Conservation (phyloP, 768 basidiomycete species). For the Trametes sanguinea region DNA sequence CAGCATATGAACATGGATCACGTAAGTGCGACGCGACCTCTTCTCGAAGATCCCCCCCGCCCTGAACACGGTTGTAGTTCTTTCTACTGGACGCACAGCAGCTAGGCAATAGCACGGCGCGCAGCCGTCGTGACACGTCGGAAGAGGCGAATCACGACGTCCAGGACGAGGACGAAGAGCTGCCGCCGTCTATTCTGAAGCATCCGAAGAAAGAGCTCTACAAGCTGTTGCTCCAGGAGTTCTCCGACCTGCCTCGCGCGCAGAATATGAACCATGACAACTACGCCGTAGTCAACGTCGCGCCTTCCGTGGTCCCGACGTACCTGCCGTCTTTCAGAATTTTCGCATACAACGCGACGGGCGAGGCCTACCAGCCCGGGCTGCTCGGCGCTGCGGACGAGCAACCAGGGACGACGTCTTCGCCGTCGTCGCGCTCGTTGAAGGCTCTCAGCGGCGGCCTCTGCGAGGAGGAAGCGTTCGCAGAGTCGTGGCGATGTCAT, state of each 20-base stretch:
- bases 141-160: slow-evolving; percentile 11
- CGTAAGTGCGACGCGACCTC: slow-evolving; percentile 38
- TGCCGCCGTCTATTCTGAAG: slow-evolving; percentile 7
- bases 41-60: slow-evolving; percentile 5
- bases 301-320: slow-evolving; percentile 84
- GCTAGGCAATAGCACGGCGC: slow-evolving; percentile 17
- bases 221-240: slow-evolving; percentile 64
- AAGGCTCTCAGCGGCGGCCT: slow-evolving; percentile 32
- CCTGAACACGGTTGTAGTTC: slow-evolving; percentile 28
- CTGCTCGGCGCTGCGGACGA: slow-evolving; percentile 43
- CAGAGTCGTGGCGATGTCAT: slow-evolving; percentile 65
- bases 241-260: slow-evolving; percentile 58
- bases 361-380: slow-evolving; percentile 35
- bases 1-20: slow-evolving; percentile 88
- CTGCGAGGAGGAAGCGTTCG: slow-evolving; percentile 52
- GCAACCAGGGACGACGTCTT: slow-evolving; percentile 14
- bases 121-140: slow-evolving; percentile 10
- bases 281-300: slow-evolving; percentile 77
- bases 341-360: slow-evolving; percentile 78
- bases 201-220: slow-evolving; percentile 44
- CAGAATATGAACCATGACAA: slow-evolving; percentile 58
- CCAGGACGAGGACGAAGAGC: background rate
- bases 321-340: slow-evolving; percentile 82
- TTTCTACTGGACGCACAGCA: slow-evolving; percentile 38
- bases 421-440: slow-evolving; percentile 14